Conservation (phyloP, 305 asterid genomes). For the Fraxinus ornus region DNA sequence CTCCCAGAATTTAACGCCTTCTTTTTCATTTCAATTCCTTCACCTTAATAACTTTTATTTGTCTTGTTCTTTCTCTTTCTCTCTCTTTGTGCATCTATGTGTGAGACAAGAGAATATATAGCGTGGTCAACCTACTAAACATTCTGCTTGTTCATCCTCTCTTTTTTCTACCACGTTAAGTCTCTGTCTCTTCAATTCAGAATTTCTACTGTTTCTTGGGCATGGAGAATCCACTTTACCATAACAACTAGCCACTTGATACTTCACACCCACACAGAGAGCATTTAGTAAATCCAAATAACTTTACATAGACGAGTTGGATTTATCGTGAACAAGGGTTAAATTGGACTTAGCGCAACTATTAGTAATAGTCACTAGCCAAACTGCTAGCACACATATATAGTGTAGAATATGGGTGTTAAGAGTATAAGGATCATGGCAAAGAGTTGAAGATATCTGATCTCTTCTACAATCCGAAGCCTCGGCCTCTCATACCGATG, state of each 20-base stretch:
- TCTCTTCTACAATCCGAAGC: slow-evolving; percentile 18
- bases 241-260: neutral
- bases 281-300: neutral
- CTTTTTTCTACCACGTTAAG: slow-evolving; percentile 41
- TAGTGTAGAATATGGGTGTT: slow-evolving; percentile 12
- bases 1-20: slow-evolving; percentile 50
- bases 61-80: neutral
- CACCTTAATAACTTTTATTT: neutral
- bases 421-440: slow-evolving; percentile 15
- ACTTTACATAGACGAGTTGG: neutral
- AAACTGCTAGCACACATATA: neutral
- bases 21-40: neutral
- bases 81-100: neutral
- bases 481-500: slow-evolving; percentile 37
- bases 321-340: neutral
- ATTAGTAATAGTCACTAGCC: no score
- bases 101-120: slow-evolving; percentile 7
- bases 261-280: neutral
- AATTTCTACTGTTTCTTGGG: slow-evolving; percentile 35
- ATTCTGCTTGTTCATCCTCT: neutral
- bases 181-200: slow-evolving; percentile 39
- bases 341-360: no score
- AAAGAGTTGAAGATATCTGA: slow-evolving; percentile 2
- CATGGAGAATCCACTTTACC: neutral
- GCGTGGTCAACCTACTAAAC: slow-evolving; percentile 33